These are phyloP conservation scores for Chlamydomonas eustigma DNA, from an alignment of 139 green algal genomes.

Conservation along the genomic window DNA sequence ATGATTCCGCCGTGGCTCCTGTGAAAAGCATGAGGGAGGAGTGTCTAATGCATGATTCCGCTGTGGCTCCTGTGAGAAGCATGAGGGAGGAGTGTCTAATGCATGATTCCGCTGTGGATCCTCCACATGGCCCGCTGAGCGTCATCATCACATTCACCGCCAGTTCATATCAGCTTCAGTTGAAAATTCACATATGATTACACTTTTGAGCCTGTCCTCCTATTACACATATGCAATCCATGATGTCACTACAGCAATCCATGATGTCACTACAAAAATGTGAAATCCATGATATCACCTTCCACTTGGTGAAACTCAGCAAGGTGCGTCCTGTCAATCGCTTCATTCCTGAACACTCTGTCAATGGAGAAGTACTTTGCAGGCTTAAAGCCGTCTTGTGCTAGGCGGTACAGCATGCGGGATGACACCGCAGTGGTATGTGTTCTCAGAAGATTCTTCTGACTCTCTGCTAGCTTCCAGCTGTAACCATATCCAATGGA, in stretches of 20 bases:
- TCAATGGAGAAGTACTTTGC: conserved; percentile 77
- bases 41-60: too few species aligned
- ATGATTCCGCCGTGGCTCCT: too few species aligned
- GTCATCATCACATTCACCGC: too few species aligned
- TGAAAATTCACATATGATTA: too few species aligned
- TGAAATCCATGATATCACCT: conserved; percentile 24
- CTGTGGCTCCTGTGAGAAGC: too few species aligned
- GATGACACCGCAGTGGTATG: conserved; percentile 97
- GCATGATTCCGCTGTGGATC: too few species aligned
- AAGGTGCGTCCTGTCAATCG: conserved; percentile 96
- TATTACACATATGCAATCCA: conserved; percentile 52
- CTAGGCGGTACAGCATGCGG: conserved; percentile 84
- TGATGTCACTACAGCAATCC: conserved; percentile 76
- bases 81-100: too few species aligned
- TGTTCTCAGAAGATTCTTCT: conserved; percentile 98
- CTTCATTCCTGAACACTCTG: conserved; percentile 98
- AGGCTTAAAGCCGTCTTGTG: conserved; percentile 47
- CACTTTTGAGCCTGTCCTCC: too few species aligned
- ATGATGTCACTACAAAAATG: conserved; percentile 73
- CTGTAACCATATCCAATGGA: conserved; percentile 85
- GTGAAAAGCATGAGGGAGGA: too few species aligned
- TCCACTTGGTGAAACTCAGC: conserved; percentile 98
- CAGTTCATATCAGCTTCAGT: too few species aligned
- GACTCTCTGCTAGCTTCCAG: conserved; percentile 86
- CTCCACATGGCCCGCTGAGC: too few species aligned